phyloP scores from a whole-genome alignment of 2,329 filamentous ascomycete species.

The Colletotrichum salicis region DNA sequence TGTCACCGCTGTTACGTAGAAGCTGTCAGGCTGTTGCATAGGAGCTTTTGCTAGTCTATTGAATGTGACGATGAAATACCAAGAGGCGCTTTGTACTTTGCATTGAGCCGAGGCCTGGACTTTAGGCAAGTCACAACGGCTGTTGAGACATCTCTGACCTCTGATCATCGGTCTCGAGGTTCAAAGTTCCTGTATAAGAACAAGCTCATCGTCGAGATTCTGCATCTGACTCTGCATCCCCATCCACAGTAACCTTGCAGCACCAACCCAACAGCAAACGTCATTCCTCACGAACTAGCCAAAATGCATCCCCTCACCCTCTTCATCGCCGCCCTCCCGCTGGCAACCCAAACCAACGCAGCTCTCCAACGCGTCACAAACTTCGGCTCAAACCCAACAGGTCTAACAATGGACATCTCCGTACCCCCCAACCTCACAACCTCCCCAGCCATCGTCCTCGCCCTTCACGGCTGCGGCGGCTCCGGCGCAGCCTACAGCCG shows the following conservation, averaged over 20 bases:
- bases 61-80: not conserved
- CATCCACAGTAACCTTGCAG: not conserved
- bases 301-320: constrained; percentile 5
- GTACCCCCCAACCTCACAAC: constrained; percentile 23
- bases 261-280: not conserved
- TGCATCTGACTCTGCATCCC: not conserved
- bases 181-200: not conserved
- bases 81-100: not conserved
- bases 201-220: not conserved
- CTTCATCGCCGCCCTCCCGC: constrained; percentile 7
- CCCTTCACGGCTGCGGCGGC: constrained; percentile 36
- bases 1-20: not conserved
- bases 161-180: not conserved
- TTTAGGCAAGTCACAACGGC: not conserved
- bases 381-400: constrained; percentile 34
- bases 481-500: constrained; percentile 24
- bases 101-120: not conserved
- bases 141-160: not conserved
- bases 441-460: constrained; percentile 30
- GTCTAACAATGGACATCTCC: constrained; percentile 33
- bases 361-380: constrained; percentile 25
- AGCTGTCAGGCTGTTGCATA: not conserved
- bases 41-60: not conserved
- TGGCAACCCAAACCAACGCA: not conserved
- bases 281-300: not conserved